Evolutionary conservation across 441 rosid species (phyloP).

Genomic region (Gossypium laxum): DNA sequence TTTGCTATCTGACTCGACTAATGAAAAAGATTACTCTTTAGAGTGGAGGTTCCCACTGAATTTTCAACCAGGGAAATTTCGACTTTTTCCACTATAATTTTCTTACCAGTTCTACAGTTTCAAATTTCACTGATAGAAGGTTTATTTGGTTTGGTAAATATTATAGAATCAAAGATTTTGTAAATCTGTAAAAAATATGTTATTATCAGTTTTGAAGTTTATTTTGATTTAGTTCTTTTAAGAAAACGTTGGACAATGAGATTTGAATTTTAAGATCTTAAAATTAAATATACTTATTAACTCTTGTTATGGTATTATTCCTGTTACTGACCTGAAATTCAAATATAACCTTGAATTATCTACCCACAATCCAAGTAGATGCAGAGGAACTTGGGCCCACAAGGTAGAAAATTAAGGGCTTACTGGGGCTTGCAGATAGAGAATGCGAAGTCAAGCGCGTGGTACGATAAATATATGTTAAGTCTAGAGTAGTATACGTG

Average conservation of each 20-base stretch:
- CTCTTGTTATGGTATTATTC: too few species aligned
- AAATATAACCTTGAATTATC: too few species aligned
- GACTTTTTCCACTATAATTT: not conserved
- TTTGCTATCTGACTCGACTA: slow-evolving; percentile 10
- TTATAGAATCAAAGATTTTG: not conserved
- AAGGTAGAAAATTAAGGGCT: too few species aligned
- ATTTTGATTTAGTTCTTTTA: not conserved
- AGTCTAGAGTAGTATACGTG: too few species aligned
- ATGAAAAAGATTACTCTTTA: slow-evolving; percentile 16
- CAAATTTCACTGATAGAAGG: not conserved
- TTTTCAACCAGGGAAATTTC: not conserved
- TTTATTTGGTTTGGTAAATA: not conserved
- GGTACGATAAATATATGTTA: too few species aligned
- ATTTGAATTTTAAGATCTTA: not conserved
- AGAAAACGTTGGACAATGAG: not conserved
- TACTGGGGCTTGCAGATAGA: too few species aligned
- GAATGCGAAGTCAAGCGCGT: too few species aligned
- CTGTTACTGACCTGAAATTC: too few species aligned
- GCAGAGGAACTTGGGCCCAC: too few species aligned
- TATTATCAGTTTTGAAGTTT: not conserved
- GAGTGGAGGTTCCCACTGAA: not conserved
- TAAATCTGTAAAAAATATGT: not conserved
- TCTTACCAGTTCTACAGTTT: not conserved
- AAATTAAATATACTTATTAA: not conserved
- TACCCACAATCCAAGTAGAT: too few species aligned